Evolutionary conservation across 2,329 filamentous ascomycete genomes (phyloP).

Genomic region (Arthrobotrys megalospora): DNA sequence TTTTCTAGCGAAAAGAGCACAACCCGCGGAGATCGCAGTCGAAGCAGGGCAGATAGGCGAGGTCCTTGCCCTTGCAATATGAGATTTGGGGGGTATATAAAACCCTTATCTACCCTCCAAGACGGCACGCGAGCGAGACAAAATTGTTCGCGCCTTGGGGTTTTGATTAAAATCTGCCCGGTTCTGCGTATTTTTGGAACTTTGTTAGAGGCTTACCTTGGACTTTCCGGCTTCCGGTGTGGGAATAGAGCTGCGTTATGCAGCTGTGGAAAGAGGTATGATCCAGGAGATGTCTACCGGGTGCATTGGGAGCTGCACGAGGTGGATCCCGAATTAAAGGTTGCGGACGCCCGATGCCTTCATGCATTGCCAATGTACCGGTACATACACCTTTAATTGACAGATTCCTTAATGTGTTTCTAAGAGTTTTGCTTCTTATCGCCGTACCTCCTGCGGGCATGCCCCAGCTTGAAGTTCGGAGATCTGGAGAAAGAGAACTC

Average conservation of each 20-base stretch:
- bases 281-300: constrained; percentile 15
- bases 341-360: neutral
- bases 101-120: constrained; percentile 21
- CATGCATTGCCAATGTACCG: constrained; percentile 26
- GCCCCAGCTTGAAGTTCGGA: neutral
- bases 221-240: constrained; percentile 7
- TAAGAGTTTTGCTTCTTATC: constrained; percentile 20
- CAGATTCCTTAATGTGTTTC: neutral
- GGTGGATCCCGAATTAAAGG: constrained; percentile 13
- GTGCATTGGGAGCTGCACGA: neutral
- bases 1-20: constrained; percentile 9
- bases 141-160: neutral
- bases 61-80: constrained; percentile 26
- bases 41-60: constrained; percentile 43
- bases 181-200: constrained; percentile 18
- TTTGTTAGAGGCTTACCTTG: neutral
- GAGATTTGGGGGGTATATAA: neutral
- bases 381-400: neutral
- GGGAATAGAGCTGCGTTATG: neutral
- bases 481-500: constrained; percentile 22
- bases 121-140: constrained; percentile 15
- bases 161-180: constrained; percentile 9
- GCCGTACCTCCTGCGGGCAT: constrained; percentile 5
- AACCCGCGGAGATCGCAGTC: constrained; percentile 43
- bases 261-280: constrained; percentile 7